A percentile compares a stretch with the other conserved stretches of the same genome.
Evolutionary conservation across 2,329 filamentous ascomycete genomes (phyloP).

Genomic region (Fusarium denticulatum): DNA sequence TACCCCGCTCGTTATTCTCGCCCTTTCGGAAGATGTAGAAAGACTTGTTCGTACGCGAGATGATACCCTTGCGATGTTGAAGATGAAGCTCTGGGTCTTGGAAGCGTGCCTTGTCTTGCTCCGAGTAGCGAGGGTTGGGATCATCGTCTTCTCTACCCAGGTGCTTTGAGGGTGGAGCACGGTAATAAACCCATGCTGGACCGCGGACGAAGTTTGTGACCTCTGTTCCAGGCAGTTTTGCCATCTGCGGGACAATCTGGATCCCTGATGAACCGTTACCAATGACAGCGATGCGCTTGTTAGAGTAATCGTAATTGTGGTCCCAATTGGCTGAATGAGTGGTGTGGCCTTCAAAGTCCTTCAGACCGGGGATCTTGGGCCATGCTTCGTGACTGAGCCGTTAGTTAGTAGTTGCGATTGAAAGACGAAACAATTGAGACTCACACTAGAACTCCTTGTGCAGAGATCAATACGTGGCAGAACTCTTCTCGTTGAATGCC

Average conservation of each 20-base stretch:
- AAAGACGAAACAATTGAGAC: neutral
- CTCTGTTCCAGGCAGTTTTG: slow-evolving; percentile 43
- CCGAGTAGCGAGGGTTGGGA: slow-evolving; percentile 43
- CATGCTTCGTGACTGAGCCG: slow-evolving; percentile 28
- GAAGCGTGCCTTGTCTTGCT: slow-evolving; percentile 57
- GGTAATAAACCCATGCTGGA: slow-evolving; percentile 51
- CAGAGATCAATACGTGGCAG: slow-evolving; percentile 35
- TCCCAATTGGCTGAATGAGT: slow-evolving; percentile 37
- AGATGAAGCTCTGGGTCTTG: slow-evolving; percentile 65
- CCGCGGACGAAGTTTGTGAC: slow-evolving; percentile 48
- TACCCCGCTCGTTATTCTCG: slow-evolving; percentile 33
- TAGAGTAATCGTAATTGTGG: slow-evolving; percentile 31
- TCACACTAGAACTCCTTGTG: slow-evolving; percentile 38
- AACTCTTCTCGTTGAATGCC: slow-evolving; percentile 26
- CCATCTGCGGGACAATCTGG: slow-evolving; percentile 38
- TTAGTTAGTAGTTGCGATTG: neutral
- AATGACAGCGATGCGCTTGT: slow-evolving; percentile 37
- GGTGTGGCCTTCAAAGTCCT: slow-evolving; percentile 31
- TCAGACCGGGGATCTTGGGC: slow-evolving; percentile 32
- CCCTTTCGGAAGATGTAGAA: slow-evolving; percentile 50
- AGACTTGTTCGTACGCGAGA: slow-evolving; percentile 42
- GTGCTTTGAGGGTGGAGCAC: slow-evolving; percentile 46
- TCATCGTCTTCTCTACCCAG: slow-evolving; percentile 43
- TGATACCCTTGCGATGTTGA: slow-evolving; percentile 54
- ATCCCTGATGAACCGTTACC: slow-evolving; percentile 37